These are phyloP conservation scores for Vitis vinifera DNA, from an alignment of 164 flowering plant species.

Conservation along the genomic window DNA sequence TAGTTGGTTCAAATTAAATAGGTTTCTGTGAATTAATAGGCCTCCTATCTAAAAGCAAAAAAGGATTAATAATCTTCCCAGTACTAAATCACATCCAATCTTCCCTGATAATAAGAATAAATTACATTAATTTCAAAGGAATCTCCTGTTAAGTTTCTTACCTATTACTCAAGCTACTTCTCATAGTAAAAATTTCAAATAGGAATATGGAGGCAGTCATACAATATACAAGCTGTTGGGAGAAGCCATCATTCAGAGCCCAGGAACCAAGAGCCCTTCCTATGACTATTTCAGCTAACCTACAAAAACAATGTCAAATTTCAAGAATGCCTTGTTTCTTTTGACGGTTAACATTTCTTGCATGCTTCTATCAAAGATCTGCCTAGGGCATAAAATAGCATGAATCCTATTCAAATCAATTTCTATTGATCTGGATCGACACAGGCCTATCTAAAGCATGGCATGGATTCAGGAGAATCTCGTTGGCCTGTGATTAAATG, in stretches of 20 bases:
- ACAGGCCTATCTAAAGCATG: background rate
- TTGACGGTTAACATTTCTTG: background rate
- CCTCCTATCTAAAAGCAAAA: too few species aligned
- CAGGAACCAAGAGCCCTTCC: background rate
- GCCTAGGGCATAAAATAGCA: background rate
- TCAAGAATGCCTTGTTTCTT: background rate
- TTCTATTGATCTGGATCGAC: background rate
- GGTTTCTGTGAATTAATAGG: background rate
- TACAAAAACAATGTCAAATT: background rate
- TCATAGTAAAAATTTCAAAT: background rate
- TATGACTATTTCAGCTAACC: too few species aligned
- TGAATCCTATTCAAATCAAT: background rate
- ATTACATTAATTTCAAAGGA: constrained; percentile 5
- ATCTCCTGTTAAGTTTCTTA: background rate
- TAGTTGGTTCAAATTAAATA: constrained; percentile 2
- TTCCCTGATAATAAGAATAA: background rate
- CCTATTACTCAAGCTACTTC: background rate
- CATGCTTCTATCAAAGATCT: background rate
- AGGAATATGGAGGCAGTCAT: background rate
- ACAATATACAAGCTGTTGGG: background rate
- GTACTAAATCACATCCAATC: constrained; percentile 1
- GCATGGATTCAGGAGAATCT: too few species aligned
- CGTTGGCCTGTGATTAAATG: too few species aligned
- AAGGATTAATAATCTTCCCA: constrained; percentile 1
- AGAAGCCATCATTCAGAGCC: background rate